Percentiles rank a stretch among this genome's conserved stretches.
phyloP scores from a whole-genome alignment of 352 stramenopile genomes.

The Phytopythium cucurbitacearum region DNA sequence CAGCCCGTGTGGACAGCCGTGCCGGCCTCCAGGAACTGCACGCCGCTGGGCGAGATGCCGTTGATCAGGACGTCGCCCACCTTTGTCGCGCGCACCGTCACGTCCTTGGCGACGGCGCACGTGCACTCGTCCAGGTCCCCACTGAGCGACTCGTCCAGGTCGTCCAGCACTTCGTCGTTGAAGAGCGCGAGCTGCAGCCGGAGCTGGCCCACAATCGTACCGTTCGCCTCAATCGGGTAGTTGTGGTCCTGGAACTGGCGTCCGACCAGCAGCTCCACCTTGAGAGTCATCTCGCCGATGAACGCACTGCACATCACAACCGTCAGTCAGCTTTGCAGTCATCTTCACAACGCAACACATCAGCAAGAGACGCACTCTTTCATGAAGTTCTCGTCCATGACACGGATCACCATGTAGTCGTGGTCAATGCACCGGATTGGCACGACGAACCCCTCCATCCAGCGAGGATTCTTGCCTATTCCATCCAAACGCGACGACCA shows the following conservation, averaged over 20 bases:
- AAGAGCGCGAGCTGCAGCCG: conserved; percentile 70
- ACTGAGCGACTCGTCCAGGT: conserved; percentile 43
- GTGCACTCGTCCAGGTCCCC: conserved; percentile 66
- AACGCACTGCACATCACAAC: conserved; percentile 29
- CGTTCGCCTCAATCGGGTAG: conserved; percentile 63
- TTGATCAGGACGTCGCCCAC: conserved; percentile 72
- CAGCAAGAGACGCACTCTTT: conserved; percentile 43
- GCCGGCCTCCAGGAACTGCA: conserved; percentile 69
- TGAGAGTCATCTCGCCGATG: conserved; percentile 64
- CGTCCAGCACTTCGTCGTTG: conserved; percentile 74
- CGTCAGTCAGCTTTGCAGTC: neutral
- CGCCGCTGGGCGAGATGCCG: conserved; percentile 60
- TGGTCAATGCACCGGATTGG: conserved; percentile 75
- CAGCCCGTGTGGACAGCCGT: conserved; percentile 59
- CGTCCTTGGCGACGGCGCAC: conserved; percentile 39
- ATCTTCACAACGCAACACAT: neutral
- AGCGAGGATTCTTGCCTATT: conserved; percentile 68
- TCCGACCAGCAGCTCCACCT: conserved; percentile 63
- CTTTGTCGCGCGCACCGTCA: conserved; percentile 54
- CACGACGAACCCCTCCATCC: conserved; percentile 62
- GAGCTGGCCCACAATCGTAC: conserved; percentile 74
- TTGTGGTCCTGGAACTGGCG: conserved; percentile 70
- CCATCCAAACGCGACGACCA: neutral
- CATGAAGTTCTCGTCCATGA: conserved; percentile 80
- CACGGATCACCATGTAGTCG: conserved; percentile 69